Conservation (phyloP, 176 grass and related monocot species). For the Lolium multiflorum region DNA sequence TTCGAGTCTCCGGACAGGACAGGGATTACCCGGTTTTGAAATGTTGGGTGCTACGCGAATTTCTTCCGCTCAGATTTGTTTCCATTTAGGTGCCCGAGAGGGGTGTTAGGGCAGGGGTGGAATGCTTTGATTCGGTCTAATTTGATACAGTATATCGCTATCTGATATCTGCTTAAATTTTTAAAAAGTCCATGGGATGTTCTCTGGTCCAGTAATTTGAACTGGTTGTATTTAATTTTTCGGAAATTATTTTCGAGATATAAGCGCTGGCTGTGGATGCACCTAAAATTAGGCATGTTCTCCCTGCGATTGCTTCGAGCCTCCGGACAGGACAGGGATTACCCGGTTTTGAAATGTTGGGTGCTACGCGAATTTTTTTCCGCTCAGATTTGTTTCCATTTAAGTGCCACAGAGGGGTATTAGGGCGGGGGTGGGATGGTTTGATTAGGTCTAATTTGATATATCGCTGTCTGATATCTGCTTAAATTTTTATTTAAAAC, state of each 20-base stretch:
- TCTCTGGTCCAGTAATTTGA: constrained; percentile 1
- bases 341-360: constrained; percentile 26
- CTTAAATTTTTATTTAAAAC: background rate
- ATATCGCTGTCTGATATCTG: background rate
- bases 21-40: background rate
- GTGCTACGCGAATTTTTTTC: background rate
- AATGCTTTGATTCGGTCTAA: constrained; percentile 11
- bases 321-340: background rate
- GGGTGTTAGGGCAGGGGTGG: background rate
- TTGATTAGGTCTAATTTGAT: constrained; percentile 10
- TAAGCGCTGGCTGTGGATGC: background rate
- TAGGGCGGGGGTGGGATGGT: background rate
- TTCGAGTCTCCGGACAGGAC: background rate
- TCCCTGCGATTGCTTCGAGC: background rate
- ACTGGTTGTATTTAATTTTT: background rate
- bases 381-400: constrained; percentile 32
- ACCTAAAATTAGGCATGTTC: background rate
- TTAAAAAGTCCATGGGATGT: background rate
- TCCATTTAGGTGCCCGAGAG: constrained; percentile 7
- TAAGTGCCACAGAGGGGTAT: background rate
- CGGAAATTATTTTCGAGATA: background rate
- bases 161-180: background rate
- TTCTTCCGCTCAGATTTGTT: constrained; percentile 5
- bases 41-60: constrained; percentile 20
- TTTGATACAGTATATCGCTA: background rate